These are phyloP conservation scores for Sclerospora graminicola DNA, from an alignment of 352 stramenopile genomes.

Conservation along the genomic window DNA sequence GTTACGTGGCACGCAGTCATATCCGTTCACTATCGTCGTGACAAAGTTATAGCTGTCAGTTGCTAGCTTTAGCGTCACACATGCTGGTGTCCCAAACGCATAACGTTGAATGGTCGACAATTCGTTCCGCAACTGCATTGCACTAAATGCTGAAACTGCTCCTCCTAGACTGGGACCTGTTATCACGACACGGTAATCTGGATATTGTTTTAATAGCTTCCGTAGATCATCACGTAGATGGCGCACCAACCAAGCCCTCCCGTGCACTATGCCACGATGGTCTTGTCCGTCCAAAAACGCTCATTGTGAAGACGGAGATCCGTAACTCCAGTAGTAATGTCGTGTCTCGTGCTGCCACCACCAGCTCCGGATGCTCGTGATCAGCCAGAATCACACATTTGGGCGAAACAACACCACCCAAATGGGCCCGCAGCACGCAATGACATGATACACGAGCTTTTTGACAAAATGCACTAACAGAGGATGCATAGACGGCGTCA, in stretches of 20 bases:
- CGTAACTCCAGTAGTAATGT: constrained; percentile 76
- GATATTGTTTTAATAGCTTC: constrained; percentile 27
- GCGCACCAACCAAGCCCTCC: constrained; percentile 52
- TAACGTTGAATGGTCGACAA: constrained; percentile 50
- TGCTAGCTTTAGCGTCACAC: constrained; percentile 53
- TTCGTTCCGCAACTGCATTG: constrained; percentile 33
- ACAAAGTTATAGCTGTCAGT: constrained; percentile 41
- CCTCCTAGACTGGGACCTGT: constrained; percentile 71
- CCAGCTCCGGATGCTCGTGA: constrained; percentile 41
- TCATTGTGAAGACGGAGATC: constrained; percentile 74
- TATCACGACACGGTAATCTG: constrained; percentile 42
- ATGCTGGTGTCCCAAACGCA: constrained; percentile 62
- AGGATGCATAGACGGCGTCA: constrained; percentile 62
- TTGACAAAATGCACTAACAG: constrained; percentile 34
- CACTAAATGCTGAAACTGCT: constrained; percentile 48
- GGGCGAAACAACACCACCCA: constrained; percentile 66
- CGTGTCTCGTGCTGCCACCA: constrained; percentile 54
- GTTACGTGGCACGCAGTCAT: constrained; percentile 75
- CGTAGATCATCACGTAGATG: constrained; percentile 43
- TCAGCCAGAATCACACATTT: constrained; percentile 60
- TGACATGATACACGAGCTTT: constrained; percentile 32
- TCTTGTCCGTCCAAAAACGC: constrained; percentile 53
- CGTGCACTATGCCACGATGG: constrained; percentile 76
- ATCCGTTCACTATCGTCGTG: constrained; percentile 64
- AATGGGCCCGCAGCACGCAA: constrained; percentile 35